Percentiles rank a stretch among this genome's conserved stretches.
Evolutionary conservation across 2,329 filamentous ascomycete genomes (phyloP).

Genomic region (Penicillium fuscoglaucum): DNA sequence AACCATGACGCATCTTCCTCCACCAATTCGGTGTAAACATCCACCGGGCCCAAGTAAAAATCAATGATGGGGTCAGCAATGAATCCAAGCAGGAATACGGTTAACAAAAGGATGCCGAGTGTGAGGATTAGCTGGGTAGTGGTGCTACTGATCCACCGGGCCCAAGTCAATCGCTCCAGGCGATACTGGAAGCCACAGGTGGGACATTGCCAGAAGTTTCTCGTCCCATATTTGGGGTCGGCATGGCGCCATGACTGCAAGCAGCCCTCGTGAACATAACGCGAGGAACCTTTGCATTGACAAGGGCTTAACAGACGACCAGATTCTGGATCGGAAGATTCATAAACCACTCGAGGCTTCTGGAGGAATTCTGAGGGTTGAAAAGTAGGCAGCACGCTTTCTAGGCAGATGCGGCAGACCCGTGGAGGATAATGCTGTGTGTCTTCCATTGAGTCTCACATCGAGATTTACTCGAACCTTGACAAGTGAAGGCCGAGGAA

Average conservation of each 20-base stretch:
- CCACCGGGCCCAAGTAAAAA: constrained; percentile 77
- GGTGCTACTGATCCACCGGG: constrained; percentile 66
- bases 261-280: constrained; percentile 92
- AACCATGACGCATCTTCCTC: constrained; percentile 66
- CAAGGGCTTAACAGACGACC: constrained; percentile 85
- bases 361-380: constrained; percentile 59
- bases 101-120: constrained; percentile 65
- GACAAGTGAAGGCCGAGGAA: neutral
- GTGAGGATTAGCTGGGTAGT: constrained; percentile 71
- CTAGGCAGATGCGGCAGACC: constrained; percentile 87
- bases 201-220: constrained; percentile 83
- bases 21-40: constrained; percentile 51
- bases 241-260: constrained; percentile 78
- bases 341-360: constrained; percentile 63
- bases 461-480: constrained; percentile 6
- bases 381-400: constrained; percentile 65
- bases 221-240: constrained; percentile 61
- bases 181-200: constrained; percentile 84
- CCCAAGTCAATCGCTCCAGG: constrained; percentile 74
- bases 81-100: constrained; percentile 83
- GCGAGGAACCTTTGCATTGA: constrained; percentile 87
- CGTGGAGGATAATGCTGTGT: constrained; percentile 64
- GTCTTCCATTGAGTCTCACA: constrained; percentile 19
- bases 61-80: constrained; percentile 90
- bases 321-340: constrained; percentile 70